These are phyloP conservation scores for Hygrophorus pudorinus DNA, from an alignment of 768 basidiomycete species.

Conservation along the genomic window DNA sequence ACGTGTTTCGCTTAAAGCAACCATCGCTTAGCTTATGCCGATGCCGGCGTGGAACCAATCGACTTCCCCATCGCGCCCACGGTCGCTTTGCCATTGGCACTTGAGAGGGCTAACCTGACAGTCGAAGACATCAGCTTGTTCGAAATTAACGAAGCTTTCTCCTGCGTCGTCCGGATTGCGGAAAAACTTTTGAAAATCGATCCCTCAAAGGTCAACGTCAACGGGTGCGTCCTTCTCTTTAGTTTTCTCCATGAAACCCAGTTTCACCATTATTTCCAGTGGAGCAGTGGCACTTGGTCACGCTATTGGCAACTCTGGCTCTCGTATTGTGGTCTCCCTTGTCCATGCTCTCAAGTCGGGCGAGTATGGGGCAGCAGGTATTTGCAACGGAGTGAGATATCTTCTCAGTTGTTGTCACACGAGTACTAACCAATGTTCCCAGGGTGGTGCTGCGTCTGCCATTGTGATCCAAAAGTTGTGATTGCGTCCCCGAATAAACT, in stretches of 20 bases:
- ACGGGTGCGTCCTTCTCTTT: conserved; percentile 48
- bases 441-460: conserved; percentile 92
- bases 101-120: conserved; percentile 78
- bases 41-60: conserved; percentile 92
- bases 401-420: not conserved
- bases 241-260: conserved; percentile 4
- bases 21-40: conserved; percentile 72
- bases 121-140: conserved; percentile 81
- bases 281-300: conserved; percentile 95
- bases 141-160: conserved; percentile 98
- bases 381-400: conserved; percentile 87
- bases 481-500: conserved; percentile 15
- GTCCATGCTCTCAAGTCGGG: conserved; percentile 86
- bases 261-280: conserved; percentile 33
- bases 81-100: conserved; percentile 78
- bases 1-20: not conserved
- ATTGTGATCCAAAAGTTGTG: conserved; percentile 82
- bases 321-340: conserved; percentile 89
- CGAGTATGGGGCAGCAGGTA: conserved; percentile 90
- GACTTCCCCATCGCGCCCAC: conserved; percentile 97
- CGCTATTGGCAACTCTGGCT: conserved; percentile 93
- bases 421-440: conserved; percentile 11
- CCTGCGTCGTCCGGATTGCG: conserved; percentile 82
- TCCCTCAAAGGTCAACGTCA: conserved; percentile 80
- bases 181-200: conserved; percentile 83